phyloP scores from a whole-genome alignment of 306 rosid genomes.

The Lupinus albus region DNA sequence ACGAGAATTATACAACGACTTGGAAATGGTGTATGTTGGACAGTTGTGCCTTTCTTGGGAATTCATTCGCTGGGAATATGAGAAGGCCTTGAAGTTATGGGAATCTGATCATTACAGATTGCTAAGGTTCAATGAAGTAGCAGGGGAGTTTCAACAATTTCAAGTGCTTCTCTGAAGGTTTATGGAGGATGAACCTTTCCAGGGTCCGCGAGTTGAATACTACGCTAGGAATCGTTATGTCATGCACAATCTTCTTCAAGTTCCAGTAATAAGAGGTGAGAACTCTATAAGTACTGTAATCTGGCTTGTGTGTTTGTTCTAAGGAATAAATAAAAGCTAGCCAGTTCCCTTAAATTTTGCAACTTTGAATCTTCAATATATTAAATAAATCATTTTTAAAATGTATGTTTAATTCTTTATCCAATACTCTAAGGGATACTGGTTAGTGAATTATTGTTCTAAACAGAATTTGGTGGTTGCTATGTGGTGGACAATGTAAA shows the following conservation, averaged over 20 bases:
- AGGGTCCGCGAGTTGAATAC: conserved; percentile 72
- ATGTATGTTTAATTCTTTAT: too few species aligned
- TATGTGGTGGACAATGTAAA: conserved; percentile 38
- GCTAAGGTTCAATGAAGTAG: conserved; percentile 61
- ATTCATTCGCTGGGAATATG: conserved; percentile 76
- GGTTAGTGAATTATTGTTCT: neutral
- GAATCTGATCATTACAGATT: conserved; percentile 55
- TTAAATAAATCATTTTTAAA: too few species aligned
- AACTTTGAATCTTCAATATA: too few species aligned
- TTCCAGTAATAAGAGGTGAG: conserved; percentile 74
- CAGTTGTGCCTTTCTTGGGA: conserved; percentile 97
- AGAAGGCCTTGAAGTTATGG: conserved; percentile 63
- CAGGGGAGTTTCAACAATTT: conserved; percentile 81
- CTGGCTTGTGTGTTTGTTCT: neutral
- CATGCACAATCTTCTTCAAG: conserved; percentile 71
- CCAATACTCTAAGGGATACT: too few species aligned
- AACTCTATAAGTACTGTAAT: neutral
- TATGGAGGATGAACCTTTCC: conserved; percentile 73
- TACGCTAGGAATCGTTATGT: conserved; percentile 66
- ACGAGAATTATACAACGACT: conserved; percentile 58
- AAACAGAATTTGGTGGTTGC: conserved; percentile 11
- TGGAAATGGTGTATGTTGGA: conserved; percentile 84
- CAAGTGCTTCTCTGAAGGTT: conserved; percentile 79
- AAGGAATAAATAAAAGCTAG: too few species aligned
- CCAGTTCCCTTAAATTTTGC: too few species aligned